Percentiles rank a stretch among this genome's conserved stretches.
These are phyloP conservation scores for Boletus rex-veris DNA, from an alignment of 768 basidiomycete genomes.

Conservation along the genomic window DNA sequence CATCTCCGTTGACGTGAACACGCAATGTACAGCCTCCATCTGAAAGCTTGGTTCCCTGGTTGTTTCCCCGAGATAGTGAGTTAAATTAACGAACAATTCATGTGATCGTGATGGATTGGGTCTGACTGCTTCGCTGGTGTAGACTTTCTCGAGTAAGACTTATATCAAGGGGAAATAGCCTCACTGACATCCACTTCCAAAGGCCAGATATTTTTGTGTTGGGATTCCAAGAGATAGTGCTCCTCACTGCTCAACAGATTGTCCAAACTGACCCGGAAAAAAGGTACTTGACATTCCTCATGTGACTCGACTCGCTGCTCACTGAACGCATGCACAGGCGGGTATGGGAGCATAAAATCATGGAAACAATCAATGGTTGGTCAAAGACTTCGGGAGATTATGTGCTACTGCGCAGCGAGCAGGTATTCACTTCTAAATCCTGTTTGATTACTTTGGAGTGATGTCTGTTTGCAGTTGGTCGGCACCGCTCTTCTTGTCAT, in stretches of 20 bases:
- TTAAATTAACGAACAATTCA: constrained; percentile 7
- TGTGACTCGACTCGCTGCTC: neutral
- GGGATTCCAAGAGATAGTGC: constrained; percentile 97
- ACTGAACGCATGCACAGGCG: constrained; percentile 47
- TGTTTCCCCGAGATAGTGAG: constrained; percentile 81
- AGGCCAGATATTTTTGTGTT: constrained; percentile 89
- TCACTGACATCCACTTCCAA: constrained; percentile 15
- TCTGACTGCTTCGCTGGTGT: constrained; percentile 3
- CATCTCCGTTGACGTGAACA: constrained; percentile 8
- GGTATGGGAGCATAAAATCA: constrained; percentile 80
- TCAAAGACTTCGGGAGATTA: constrained; percentile 71
- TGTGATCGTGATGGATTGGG: neutral
- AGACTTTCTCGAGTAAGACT: constrained; percentile 20
- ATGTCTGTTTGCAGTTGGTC: constrained; percentile 62
- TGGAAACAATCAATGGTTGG: constrained; percentile 72
- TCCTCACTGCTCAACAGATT: constrained; percentile 96
- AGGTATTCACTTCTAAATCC: constrained; percentile 44
- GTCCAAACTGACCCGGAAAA: constrained; percentile 94
- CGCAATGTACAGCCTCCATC: constrained; percentile 52
- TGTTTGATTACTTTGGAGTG: neutral
- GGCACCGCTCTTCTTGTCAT: constrained; percentile 89
- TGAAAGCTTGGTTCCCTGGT: constrained; percentile 84
- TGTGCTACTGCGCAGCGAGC: constrained; percentile 86
- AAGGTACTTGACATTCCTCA: constrained; percentile 45
- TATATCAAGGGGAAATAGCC: constrained; percentile 16